phyloP scores from a whole-genome alignment of 345 rosid species.

The Salix exigua region DNA sequence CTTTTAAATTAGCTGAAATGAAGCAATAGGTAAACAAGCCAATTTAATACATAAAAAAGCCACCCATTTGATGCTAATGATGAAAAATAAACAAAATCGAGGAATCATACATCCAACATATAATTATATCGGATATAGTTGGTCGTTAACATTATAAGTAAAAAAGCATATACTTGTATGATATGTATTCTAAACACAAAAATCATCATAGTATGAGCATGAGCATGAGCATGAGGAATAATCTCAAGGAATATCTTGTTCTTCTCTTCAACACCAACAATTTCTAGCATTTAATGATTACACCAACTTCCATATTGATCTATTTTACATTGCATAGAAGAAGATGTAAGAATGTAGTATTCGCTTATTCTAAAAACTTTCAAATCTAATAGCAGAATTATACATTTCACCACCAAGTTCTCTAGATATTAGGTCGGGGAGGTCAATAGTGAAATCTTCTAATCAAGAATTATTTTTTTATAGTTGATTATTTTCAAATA shows the following conservation, averaged over 20 bases:
- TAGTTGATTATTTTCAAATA: too few relatives aligned
- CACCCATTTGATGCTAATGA: neutral
- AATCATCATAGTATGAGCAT: constrained; percentile 83
- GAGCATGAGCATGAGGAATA: constrained; percentile 67
- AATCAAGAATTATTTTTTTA: too few relatives aligned
- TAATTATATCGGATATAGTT: neutral
- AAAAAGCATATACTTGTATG: constrained; percentile 54
- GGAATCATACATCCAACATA: neutral
- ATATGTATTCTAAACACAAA: constrained; percentile 97
- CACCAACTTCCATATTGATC: constrained; percentile 97
- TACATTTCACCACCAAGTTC: constrained; percentile 41
- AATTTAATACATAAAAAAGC: neutral
- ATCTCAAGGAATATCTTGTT: constrained; percentile 72
- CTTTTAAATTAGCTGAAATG: too few relatives aligned
- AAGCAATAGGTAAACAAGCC: too few relatives aligned
- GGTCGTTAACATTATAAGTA: neutral
- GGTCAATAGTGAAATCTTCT: too few relatives aligned
- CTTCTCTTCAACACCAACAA: constrained; percentile 69
- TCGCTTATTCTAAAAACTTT: constrained; percentile 51
- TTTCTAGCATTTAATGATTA: constrained; percentile 92
- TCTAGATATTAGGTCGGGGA: constrained; percentile 21
- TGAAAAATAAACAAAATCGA: neutral
- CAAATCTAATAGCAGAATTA: constrained; percentile 47
- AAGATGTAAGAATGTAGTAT: constrained; percentile 23
- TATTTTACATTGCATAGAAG: constrained; percentile 47